Base-by-base conservation (phyloP, 768 basidiomycete genomes). In the Lyophyllum semitale region DNA sequence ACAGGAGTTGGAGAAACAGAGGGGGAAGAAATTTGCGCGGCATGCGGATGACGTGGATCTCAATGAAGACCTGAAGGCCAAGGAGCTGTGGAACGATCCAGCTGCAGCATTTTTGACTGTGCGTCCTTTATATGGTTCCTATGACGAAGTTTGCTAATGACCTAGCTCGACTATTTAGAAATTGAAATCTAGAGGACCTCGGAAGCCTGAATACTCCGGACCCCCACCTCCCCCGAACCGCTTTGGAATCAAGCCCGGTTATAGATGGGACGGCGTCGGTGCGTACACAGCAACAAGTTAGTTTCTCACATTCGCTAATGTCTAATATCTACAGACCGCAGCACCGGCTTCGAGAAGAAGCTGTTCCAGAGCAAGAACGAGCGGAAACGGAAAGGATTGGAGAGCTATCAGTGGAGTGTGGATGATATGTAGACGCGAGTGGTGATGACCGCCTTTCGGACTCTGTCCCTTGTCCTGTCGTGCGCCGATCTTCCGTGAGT, bases 191-290 rank as follows among this genome's bases (percentile, higher is more conserved):
- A 91, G 91, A 63, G 92, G 87, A 0, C 88, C 93, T 2, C 83
- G 83, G 49, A 85, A 79, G 71, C 97, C 96, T 8, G 86, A 88
- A 68, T 98, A 98, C 69, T 77, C 71, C 17, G 95, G 95, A 12
- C 93, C 95, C 0, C 83, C 88, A 0, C 92, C 93, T 1, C 89
- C 94, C 13, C 95, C 96, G 8, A 98, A 99, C 73, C 86, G 97
- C 7, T 98, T 96, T 69, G 89, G 89, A 22, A 98, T 99, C 59
- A 89, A 83, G 59, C 97, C 97, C 23, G 97, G 97, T 0, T 93
- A 95, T 69, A 80, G 96, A 66, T 99, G 97, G 97, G 97, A 99
- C 68, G 97, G 97, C 26, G 97, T 98, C 59, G 95, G 95, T 93
- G 58, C 60, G 82, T 77, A 51, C 26, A 35, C 22, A 49, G 43